Evolutionary conservation across 2,329 filamentous ascomycete genomes (phyloP).

Genomic region (Venturia effusa): DNA sequence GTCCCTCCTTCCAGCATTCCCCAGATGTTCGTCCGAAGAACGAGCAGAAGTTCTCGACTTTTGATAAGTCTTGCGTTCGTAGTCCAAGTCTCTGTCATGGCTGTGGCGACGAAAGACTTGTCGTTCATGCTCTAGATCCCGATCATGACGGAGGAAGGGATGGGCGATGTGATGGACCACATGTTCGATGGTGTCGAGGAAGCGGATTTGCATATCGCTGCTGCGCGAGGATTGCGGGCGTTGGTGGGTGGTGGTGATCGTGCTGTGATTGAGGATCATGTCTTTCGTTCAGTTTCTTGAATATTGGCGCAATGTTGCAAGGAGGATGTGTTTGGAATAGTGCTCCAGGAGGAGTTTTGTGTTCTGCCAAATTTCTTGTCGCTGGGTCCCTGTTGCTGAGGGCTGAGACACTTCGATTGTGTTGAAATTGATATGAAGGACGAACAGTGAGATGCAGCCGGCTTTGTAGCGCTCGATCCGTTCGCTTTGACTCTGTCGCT

Average conservation of each 20-base stretch:
- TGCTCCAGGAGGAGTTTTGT: background rate
- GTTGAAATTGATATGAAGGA: background rate
- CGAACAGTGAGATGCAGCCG: background rate
- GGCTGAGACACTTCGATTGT: background rate
- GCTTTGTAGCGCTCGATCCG: background rate
- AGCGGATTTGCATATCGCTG: background rate
- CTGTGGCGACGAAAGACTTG: background rate
- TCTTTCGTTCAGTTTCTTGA: background rate
- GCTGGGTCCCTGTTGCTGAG: background rate
- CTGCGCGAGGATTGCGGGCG: background rate
- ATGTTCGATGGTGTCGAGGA: background rate
- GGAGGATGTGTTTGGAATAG: background rate
- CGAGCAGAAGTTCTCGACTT: background rate
- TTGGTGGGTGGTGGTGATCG: background rate
- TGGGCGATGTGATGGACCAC: background rate
- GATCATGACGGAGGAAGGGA: background rate
- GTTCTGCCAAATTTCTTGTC: background rate
- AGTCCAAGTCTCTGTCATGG: background rate
- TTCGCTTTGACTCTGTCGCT: background rate
- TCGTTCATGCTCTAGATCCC: background rate
- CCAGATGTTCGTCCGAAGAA: background rate
- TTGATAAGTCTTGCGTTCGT: background rate
- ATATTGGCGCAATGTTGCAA: background rate
- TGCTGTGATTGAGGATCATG: background rate
- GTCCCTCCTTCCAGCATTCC: background rate